A percentile compares a stretch with the other conserved stretches of the same genome.
These are phyloP conservation scores for Multifurca ochricompacta DNA, from an alignment of 768 basidiomycete genomes.

Conservation along the genomic window DNA sequence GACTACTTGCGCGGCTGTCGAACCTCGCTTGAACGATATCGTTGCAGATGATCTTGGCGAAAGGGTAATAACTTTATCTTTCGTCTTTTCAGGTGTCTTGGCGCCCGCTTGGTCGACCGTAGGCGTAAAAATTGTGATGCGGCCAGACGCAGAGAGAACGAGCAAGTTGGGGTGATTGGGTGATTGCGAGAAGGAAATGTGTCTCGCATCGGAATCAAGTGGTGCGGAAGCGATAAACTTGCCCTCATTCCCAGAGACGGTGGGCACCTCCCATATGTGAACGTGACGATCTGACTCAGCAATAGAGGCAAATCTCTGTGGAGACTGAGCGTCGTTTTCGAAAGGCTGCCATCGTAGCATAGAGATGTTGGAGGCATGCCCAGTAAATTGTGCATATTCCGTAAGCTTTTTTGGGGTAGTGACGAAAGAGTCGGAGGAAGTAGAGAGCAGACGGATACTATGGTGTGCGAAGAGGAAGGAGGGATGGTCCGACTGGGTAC, in stretches of 20 bases:
- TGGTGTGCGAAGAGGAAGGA: constrained; percentile 55
- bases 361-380: constrained; percentile 54
- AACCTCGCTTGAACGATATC: constrained; percentile 33
- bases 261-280: constrained; percentile 51
- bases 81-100: constrained; percentile 33
- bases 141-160: constrained; percentile 51
- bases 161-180: constrained; percentile 37
- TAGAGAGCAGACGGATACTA: constrained; percentile 46
- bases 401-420: constrained; percentile 36
- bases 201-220: constrained; percentile 55
- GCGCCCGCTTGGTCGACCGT: constrained; percentile 38
- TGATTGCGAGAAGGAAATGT: constrained; percentile 28
- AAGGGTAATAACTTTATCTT: constrained; percentile 43
- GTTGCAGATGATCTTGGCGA: constrained; percentile 44
- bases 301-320: constrained; percentile 46
- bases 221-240: constrained; percentile 52
- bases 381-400: constrained; percentile 48
- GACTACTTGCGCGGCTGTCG: constrained; percentile 34
- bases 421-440: constrained; percentile 23
- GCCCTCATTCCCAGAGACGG: constrained; percentile 36
- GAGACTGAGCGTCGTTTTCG: constrained; percentile 28
- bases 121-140: constrained; percentile 49
- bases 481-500: constrained; percentile 24
- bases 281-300: constrained; percentile 58
- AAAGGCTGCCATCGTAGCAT: constrained; percentile 45